Percentiles rank a stretch among this genome's conserved stretches.
Evolutionary conservation across 805 yeast genomes (phyloP).

Genomic region (Wickerhamomyces subpelliculosus): DNA sequence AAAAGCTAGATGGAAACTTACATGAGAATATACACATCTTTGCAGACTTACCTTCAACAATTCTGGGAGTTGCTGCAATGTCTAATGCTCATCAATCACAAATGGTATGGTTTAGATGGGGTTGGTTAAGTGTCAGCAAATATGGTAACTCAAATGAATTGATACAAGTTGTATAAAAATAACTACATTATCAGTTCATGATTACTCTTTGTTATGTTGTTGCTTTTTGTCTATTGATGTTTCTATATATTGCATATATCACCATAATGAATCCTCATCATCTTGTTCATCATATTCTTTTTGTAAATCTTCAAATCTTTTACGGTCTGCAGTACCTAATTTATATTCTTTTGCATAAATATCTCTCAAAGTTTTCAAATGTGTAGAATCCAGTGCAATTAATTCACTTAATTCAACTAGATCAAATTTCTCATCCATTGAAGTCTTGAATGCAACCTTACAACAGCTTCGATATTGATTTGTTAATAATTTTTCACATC

Average conservation of each 20-base stretch:
- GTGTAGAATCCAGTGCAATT: neutral
- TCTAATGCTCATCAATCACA: conserved; percentile 77
- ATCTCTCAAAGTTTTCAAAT: neutral
- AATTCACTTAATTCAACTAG: neutral
- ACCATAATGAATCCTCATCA: conserved; percentile 24
- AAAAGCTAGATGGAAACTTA: neutral
- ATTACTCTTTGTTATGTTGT: too few species aligned
- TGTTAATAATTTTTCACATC: neutral
- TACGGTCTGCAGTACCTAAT: conserved; percentile 4
- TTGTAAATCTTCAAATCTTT: conserved; percentile 17
- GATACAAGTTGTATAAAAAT: conserved; percentile 15
- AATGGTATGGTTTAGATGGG: conserved; percentile 92
- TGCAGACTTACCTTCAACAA: conserved; percentile 23
- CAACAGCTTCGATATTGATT: neutral
- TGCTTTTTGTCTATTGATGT: too few species aligned
- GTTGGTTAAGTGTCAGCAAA: conserved; percentile 74
- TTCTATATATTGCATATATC: conserved; percentile 2
- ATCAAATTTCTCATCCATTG: neutral
- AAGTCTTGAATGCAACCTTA: neutral
- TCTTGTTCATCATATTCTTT: conserved; percentile 24
- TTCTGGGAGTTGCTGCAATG: conserved; percentile 60
- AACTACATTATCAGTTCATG: too few species aligned
- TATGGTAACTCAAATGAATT: conserved; percentile 75
- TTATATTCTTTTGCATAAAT: neutral
- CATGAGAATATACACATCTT: conserved; percentile 32